Evolutionary conservation across 2,329 filamentous ascomycete species (phyloP), one percentile per base, ranked within the genome.

Genomic region (Xylaria sp.): DNA sequence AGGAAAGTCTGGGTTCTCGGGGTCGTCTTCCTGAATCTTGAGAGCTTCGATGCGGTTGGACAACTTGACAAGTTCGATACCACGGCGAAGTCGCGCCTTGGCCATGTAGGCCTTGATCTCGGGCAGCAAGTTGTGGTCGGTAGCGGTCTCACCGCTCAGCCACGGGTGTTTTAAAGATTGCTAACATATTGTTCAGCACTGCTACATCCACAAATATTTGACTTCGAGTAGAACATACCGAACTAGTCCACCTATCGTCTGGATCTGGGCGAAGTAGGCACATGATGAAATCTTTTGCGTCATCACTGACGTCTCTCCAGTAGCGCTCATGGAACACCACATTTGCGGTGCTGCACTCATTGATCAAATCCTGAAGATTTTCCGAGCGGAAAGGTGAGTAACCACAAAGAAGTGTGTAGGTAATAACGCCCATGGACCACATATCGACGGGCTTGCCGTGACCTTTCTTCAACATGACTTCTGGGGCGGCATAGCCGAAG

Each of bases 401-500:
- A 74, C 96, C 96, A 79, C 97, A 99, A 60, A 99, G 92, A 33
- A 99, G 87, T 17, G 96, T 99, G 83, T 99, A 99, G 49, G 96
- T 98, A 77, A 99, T 99, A 77, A 99, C 96, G 71, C 96, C 96
- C 82, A 99, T 88, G 3, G 96, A 98, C 96, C 96, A 99, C 93
- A 99, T 97, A 79, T 99, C 96, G 40, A 98, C 96, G 4, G 96
- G 93, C 82, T 98, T 99, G 79, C 96, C 96, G 80, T 99, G 97
- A 23, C 96, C 96, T 78, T 93, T 90, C 86, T 97, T 97, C 72
- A 97, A 86, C 96, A 99, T 99, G 68, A 99, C 94, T 81, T 99
- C 96, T 9, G 96, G 96, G 1, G 96, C 96, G 23, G 96, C 96
- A 77, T 99, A 99, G 63, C 96, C 96, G 78, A 99, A 98, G 0